Percentiles rank a stretch among this genome's conserved stretches.
Evolutionary conservation across 352 stramenopile genomes (phyloP).

Genomic region (Saprolegnia diclina): DNA sequence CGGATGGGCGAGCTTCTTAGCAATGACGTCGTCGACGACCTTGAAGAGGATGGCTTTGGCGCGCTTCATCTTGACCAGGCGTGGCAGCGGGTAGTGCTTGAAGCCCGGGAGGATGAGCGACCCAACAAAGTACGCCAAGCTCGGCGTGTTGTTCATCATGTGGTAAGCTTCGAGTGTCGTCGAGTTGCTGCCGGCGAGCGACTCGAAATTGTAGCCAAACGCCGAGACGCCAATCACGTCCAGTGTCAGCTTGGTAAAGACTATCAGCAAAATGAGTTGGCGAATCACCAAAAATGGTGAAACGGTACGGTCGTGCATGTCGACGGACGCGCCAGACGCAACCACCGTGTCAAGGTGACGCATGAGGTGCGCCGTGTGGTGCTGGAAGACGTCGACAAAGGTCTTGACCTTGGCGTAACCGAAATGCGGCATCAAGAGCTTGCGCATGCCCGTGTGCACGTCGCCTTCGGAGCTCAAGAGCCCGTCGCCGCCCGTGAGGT

Average conservation of each 20-base stretch:
- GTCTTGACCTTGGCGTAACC: conserved; percentile 21
- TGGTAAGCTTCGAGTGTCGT: conserved; percentile 3
- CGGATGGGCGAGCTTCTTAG: neutral
- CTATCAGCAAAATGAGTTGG: neutral
- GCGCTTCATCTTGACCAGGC: neutral
- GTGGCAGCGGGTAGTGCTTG: neutral
- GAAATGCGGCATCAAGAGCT: conserved; percentile 26
- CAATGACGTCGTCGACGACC: conserved; percentile 22
- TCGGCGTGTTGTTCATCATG: conserved; percentile 23
- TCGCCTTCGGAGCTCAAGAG: conserved; percentile 22
- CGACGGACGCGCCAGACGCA: conserved; percentile 2
- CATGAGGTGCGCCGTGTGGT: neutral
- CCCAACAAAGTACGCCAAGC: conserved; percentile 11
- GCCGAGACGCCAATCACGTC: conserved; percentile 25
- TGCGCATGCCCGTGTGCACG: conserved; percentile 12
- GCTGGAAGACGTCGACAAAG: conserved; percentile 20
- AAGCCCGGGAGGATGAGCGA: neutral
- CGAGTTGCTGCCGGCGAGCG: neutral
- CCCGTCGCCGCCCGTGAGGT: conserved; percentile 20
- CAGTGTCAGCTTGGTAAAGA: conserved; percentile 25
- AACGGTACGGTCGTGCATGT: conserved; percentile 24
- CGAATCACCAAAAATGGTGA: neutral
- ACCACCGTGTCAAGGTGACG: neutral
- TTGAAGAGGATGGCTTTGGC: conserved; percentile 23
- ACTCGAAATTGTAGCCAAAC: conserved; percentile 25